phyloP scores from a whole-genome alignment of 257 asterid genomes.

The Solanum stenotomum region DNA sequence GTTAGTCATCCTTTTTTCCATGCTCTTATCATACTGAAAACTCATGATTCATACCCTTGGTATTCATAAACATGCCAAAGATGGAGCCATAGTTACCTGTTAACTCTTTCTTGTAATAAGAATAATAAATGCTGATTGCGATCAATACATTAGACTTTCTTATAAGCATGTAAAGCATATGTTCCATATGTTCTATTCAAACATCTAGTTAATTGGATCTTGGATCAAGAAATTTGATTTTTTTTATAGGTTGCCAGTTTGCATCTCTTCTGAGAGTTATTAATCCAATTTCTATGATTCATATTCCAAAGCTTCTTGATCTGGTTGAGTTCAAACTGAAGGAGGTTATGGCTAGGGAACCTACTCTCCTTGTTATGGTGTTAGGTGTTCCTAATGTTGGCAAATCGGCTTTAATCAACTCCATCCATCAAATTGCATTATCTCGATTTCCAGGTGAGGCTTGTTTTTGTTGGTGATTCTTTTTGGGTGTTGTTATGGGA shows the following conservation, averaged over 20 bases:
- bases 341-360: conserved; percentile 74
- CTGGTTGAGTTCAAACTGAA: conserved; percentile 85
- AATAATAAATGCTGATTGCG: neutral
- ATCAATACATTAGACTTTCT: neutral
- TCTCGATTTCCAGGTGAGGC: conserved; percentile 72
- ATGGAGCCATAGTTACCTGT: neutral
- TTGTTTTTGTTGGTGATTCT: neutral
- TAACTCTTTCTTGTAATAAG: neutral
- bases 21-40: neutral
- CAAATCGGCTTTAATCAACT: conserved; percentile 79
- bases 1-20: conserved; percentile 28
- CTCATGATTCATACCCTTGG: neutral
- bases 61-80: neutral
- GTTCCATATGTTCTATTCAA: neutral
- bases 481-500: neutral
- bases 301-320: conserved; percentile 68
- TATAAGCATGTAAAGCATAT: neutral
- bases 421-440: conserved; percentile 77
- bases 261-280: neutral
- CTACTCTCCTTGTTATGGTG: conserved; percentile 90
- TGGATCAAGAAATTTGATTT: neutral
- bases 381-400: conserved; percentile 99
- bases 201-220: neutral
- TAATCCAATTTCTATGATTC: conserved; percentile 6
- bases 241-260: neutral